These are phyloP conservation scores for Cercospora citrullina DNA, from an alignment of 2,329 filamentous ascomycete genomes.

Conservation along the genomic window DNA sequence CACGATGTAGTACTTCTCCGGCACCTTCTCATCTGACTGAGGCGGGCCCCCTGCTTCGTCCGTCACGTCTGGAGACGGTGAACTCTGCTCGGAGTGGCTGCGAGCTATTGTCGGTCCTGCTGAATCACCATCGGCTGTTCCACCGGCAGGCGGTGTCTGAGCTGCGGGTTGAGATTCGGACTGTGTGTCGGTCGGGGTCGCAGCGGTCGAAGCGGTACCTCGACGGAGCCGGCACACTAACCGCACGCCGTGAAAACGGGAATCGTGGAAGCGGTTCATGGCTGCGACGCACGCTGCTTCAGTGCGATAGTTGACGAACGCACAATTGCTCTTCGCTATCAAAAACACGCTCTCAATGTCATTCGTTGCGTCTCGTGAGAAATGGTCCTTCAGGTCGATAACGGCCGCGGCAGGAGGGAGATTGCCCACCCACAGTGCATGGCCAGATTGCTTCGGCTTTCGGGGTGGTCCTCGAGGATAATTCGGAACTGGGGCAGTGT, in stretches of 20 bases:
- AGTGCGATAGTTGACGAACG: slow-evolving; percentile 91
- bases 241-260: slow-evolving; percentile 79
- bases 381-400: slow-evolving; percentile 84
- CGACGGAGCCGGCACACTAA: slow-evolving; percentile 80
- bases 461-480: slow-evolving; percentile 62
- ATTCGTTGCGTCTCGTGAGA: slow-evolving; percentile 72
- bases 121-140: slow-evolving; percentile 6
- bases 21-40: slow-evolving; percentile 42
- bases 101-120: slow-evolving; percentile 30
- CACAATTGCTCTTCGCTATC: slow-evolving; percentile 96
- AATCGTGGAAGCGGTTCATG: slow-evolving; percentile 84
- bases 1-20: slow-evolving; percentile 84
- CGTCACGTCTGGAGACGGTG: not conserved
- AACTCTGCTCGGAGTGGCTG: slow-evolving; percentile 20
- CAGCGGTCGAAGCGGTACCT: slow-evolving; percentile 29
- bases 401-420: slow-evolving; percentile 80
- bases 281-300: slow-evolving; percentile 73
- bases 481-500: slow-evolving; percentile 35
- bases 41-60: not conserved
- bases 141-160: slow-evolving; percentile 16
- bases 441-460: slow-evolving; percentile 70
- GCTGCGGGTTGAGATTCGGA: slow-evolving; percentile 27
- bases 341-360: slow-evolving; percentile 87
- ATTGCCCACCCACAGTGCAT: slow-evolving; percentile 96
- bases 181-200: slow-evolving; percentile 16